Evolutionary conservation across 2,329 filamentous ascomycete genomes (phyloP), one percentile per base, ranked within the genome.

Genomic region (Fusarium torreyae): DNA sequence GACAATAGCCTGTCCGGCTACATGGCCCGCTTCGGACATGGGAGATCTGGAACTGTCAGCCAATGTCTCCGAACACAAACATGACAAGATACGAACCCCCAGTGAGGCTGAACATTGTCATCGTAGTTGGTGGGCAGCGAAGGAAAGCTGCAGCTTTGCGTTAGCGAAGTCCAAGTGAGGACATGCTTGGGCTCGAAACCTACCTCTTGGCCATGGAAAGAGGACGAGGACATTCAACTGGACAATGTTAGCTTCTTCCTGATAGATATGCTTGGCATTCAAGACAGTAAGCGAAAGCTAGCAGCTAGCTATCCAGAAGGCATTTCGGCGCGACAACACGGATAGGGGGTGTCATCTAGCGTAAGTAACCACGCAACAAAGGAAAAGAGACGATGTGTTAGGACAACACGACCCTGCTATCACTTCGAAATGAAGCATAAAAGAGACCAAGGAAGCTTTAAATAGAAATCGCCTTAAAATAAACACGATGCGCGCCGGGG

Each of bases 131-230:
- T 28, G 0, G 8, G 6, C 2, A 42, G 26, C 5, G 26, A 43
- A 3, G 67, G 66, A 13, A 68, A 45, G 26, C 67, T 69, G 17
- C 15, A 15, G 6, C 18, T 24, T 36, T 38, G 22, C 45, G 46
- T 69, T 34, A 69, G 44, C 15, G 28, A 39, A n/a, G 7, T 6
- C n/a, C 13, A 33, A 10, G 11, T 15, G n/a, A 15, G n/a, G n/a
- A 5, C 15, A 18, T 9, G 22, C 10, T 17, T 15, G 6, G 17
- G 13, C 15, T 1, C 18, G 33, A 28, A 33, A 10, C 18, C 8
- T 51, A 64, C 67, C 67, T 68, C 10, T 69, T 64, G 15, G 58
- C 64, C 6, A 14, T 49, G 1, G 40, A 53, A 17, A 70, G 53
- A 5, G 39, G 46, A 20, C 54, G 57, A 22, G 14, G 31, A 24